Evolutionary conservation across 2,329 filamentous ascomycete genomes (phyloP).

Genomic region (Nannizziopsis arthrosporioides): DNA sequence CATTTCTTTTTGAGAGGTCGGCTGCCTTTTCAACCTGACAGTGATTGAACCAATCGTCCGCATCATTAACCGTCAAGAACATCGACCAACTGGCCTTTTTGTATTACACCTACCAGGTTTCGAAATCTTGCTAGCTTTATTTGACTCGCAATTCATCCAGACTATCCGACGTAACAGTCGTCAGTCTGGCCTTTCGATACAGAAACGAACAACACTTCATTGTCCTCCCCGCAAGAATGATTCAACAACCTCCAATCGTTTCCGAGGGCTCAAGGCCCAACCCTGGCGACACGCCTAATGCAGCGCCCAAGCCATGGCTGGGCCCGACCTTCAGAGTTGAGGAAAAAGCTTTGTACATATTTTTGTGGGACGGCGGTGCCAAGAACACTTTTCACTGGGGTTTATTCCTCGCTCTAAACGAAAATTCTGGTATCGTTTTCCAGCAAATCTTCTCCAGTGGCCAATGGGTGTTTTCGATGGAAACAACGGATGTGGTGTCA

Average conservation of each 20-base stretch:
- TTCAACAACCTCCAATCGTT: neutral
- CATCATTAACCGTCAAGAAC: no score
- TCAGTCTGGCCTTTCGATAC: no score
- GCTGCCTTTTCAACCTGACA: no score
- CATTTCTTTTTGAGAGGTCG: no score
- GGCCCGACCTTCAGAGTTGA: conserved; percentile 10
- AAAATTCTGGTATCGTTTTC: conserved; percentile 11
- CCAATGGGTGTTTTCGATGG: conserved; percentile 11
- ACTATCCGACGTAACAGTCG: no score
- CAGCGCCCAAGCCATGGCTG: conserved; percentile 6
- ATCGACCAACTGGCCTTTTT: no score
- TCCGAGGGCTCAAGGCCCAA: neutral
- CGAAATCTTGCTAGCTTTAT: no score
- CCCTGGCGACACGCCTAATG: neutral
- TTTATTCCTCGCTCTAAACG: conserved; percentile 12
- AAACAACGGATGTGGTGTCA: conserved; percentile 8
- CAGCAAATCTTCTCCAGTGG: conserved; percentile 10
- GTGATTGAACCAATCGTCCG: no score
- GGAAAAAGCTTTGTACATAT: conserved; percentile 13
- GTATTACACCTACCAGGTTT: no score
- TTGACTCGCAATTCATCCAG: no score
- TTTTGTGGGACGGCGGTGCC: conserved; percentile 9
- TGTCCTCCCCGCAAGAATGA: no score
- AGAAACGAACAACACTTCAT: no score
- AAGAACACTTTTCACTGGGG: conserved; percentile 14